phyloP scores from a whole-genome alignment of 129 eudicot genomes.

The Scalesia atractyloides region DNA sequence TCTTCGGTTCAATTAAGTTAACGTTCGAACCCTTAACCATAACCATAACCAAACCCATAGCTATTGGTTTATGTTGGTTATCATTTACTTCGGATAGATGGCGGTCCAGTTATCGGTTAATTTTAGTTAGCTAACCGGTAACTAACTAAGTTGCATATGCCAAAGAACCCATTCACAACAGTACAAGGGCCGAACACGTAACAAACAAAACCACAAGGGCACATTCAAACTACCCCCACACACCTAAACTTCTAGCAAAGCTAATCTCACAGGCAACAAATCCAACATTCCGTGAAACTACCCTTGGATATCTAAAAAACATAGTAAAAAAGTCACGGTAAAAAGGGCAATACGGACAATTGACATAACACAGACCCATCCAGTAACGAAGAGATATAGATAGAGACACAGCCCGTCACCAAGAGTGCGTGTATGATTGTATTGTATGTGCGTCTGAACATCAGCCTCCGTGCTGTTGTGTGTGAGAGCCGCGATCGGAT shows the following conservation, averaged over 20 bases:
- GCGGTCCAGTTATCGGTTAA: too few species aligned
- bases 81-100: too few species aligned
- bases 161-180: neutral
- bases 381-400: constrained; percentile 19
- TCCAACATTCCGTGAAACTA: constrained; percentile 19
- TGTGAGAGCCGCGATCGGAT: constrained; percentile 37
- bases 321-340: constrained; percentile 6
- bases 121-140: too few species aligned
- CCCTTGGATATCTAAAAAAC: constrained; percentile 2
- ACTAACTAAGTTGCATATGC: neutral
- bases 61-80: too few species aligned
- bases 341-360: constrained; percentile 17
- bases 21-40: too few species aligned
- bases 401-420: constrained; percentile 36
- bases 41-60: too few species aligned
- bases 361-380: constrained; percentile 8
- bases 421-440: constrained; percentile 32
- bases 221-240: neutral
- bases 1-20: too few species aligned
- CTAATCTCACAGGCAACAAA: constrained; percentile 31
- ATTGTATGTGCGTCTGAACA: constrained; percentile 40
- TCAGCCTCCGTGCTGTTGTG: constrained; percentile 42
- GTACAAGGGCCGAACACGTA: constrained; percentile 10
- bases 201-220: constrained; percentile 5
- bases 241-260: constrained; percentile 21